Percentiles rank a stretch among this genome's conserved stretches.
Evolutionary conservation across 1,284 basidiomycete species (phyloP).

Genomic region (Ceratobasidium papillatum): DNA sequence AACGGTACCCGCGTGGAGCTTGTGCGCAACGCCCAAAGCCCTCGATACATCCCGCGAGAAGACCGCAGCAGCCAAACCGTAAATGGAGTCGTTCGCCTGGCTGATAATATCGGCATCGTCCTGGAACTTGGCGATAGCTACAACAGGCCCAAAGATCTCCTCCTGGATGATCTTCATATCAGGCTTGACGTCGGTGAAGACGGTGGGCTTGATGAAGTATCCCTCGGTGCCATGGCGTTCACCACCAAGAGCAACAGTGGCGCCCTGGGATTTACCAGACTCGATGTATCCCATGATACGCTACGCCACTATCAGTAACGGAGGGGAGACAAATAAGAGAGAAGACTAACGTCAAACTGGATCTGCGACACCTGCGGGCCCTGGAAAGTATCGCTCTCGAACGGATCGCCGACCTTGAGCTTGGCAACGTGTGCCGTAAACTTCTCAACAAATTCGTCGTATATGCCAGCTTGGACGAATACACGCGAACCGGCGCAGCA

Average conservation of each 20-base stretch:
- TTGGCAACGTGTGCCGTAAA: constrained; percentile 53
- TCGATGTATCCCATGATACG: constrained; percentile 91
- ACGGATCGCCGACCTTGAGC: constrained; percentile 60
- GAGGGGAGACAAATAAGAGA: background rate
- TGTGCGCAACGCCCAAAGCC: constrained; percentile 78
- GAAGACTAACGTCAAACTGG: constrained; percentile 44
- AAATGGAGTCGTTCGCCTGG: constrained; percentile 85
- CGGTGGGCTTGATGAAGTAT: constrained; percentile 82
- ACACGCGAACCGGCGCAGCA: constrained; percentile 61
- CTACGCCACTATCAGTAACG: constrained; percentile 44
- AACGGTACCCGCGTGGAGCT: constrained; percentile 82
- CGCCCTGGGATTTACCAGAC: constrained; percentile 83
- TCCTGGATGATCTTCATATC: constrained; percentile 90
- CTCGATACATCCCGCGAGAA: constrained; percentile 83
- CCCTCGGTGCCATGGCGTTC: constrained; percentile 75
- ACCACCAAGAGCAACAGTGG: constrained; percentile 82
- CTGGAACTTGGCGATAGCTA: constrained; percentile 71
- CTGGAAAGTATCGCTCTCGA: constrained; percentile 61
- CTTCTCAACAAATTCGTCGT: constrained; percentile 53
- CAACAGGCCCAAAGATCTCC: constrained; percentile 91
- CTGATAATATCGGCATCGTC: constrained; percentile 75
- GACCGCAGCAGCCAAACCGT: constrained; percentile 89
- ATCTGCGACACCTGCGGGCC: constrained; percentile 62
- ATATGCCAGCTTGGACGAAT: constrained; percentile 59
- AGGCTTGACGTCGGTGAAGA: constrained; percentile 81